phyloP scores from a whole-genome alignment of 2,329 filamentous ascomycete genomes.

The Fonsecaea nubica region DNA sequence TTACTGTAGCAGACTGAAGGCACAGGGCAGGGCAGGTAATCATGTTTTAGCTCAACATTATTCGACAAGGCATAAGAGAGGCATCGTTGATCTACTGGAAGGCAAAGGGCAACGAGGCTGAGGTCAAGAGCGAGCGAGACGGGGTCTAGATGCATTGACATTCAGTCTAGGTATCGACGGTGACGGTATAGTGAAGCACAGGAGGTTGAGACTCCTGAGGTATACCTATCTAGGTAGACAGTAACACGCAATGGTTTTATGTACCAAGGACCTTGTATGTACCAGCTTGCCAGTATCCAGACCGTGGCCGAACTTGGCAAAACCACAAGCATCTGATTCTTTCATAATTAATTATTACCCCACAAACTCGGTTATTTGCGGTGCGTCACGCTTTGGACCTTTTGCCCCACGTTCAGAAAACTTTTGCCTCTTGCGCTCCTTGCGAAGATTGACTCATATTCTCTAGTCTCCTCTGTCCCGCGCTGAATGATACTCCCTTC shows the following conservation, averaged over 20 bases:
- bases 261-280: not conserved
- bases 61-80: not conserved
- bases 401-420: slow-evolving; percentile 19
- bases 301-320: too few species aligned
- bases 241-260: not conserved
- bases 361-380: not conserved
- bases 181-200: not conserved
- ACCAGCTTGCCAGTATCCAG: too few species aligned
- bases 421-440: slow-evolving; percentile 16
- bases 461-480: not conserved
- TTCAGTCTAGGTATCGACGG: not conserved
- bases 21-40: not conserved
- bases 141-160: not conserved
- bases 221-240: not conserved
- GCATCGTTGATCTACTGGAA: not conserved
- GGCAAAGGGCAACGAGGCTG: not conserved
- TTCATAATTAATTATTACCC: not conserved
- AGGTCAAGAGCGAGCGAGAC: not conserved
- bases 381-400: slow-evolving; percentile 1
- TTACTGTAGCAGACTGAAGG: not conserved
- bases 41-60: not conserved
- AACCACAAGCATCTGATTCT: not conserved
- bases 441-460: slow-evolving; percentile 18
- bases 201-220: not conserved
- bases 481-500: not conserved